phyloP scores from a whole-genome alignment of 1,139 yeast genomes.

The Candida sojae region DNA sequence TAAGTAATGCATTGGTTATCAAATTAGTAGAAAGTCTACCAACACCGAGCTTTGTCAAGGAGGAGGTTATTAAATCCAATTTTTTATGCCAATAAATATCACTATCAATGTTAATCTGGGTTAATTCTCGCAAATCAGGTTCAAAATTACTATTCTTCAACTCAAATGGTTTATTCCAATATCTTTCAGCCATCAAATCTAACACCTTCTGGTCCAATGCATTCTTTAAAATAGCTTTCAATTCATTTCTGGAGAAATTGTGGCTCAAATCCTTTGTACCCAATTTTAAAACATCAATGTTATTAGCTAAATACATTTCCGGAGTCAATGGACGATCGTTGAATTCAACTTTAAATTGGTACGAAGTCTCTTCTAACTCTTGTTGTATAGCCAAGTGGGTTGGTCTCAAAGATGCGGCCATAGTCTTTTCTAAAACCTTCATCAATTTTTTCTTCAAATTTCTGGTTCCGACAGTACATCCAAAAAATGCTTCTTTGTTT shows the following conservation, averaged over 20 bases:
- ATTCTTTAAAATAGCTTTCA: conserved; percentile 74
- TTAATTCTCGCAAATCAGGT: conserved; percentile 57
- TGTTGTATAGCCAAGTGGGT: conserved; percentile 84
- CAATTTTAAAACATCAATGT: conserved; percentile 82
- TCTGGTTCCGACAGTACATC: conserved; percentile 77
- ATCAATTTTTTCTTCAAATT: conserved; percentile 77
- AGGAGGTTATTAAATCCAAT: conserved; percentile 78
- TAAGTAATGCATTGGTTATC: conserved; percentile 75
- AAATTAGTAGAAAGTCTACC: conserved; percentile 87
- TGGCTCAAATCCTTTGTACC: conserved; percentile 86
- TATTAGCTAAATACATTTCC: conserved; percentile 89
- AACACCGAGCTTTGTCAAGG: conserved; percentile 87
- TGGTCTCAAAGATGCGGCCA: conserved; percentile 88
- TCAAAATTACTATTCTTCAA: conserved; percentile 26
- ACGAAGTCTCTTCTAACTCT: conserved; percentile 91
- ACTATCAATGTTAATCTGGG: conserved; percentile 54
- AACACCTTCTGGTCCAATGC: conserved; percentile 88
- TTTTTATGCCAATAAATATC: conserved; percentile 88
- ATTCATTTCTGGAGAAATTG: conserved; percentile 79
- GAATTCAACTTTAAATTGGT: conserved; percentile 93
- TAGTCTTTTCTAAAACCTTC: conserved; percentile 83
- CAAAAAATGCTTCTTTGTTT: conserved; percentile 59
- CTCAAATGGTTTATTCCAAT: conserved; percentile 76
- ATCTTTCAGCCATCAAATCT: conserved; percentile 83
- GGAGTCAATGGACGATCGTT: conserved; percentile 94